Evolutionary conservation across 768 basidiomycete species (phyloP), one percentile per base, ranked within the genome.

Genomic region (Boletellus ananiceps): DNA sequence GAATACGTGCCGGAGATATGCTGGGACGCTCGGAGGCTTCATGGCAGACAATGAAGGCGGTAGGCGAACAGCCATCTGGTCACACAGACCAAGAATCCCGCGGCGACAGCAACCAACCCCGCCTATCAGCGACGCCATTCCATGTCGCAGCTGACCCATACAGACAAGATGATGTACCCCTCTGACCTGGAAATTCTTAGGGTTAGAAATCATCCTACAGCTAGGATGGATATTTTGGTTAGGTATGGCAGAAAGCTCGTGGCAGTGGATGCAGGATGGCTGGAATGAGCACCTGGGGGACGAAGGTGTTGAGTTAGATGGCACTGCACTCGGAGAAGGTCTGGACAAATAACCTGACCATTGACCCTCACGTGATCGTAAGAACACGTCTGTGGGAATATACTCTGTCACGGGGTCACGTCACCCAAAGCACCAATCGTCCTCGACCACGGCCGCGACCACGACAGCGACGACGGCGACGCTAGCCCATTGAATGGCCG

Each of bases 401-500:
- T n/a, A 4, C 0, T 32, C 4, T 42, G 59, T 64, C 53, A 62
- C 61, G 7, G 33, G 1, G 61, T 63, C 62, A 62, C 62, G 54
- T 62, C 61, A 63, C 62, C 36, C 18, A n/a, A 33, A 19, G 37
- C 27, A 19, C 19, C 19, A 1, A 3, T 19, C 19, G 19, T 19
- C 19, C 19, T 19, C 19, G 19, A 19, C 19, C 19, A 19, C 19
- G 19, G 3, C 19, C 2, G 54, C 57, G 51, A 60, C 54, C 19
- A 19, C 19, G 19, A 19, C 19, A 3, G 54, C 57, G 51, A 60
- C 54, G 32, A 46, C 56, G 34, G 54, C 54, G 49, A 57, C 49
- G 43, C 46, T 49, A 64, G 65, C 59, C 65, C 57, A 61, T 88
- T 88, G 85, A 69, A 91, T 91, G 88, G 86, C 88, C 68, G 88